Evolutionary conservation across 164 flowering plant species (phyloP).

Genomic region (Vitis riparia): DNA sequence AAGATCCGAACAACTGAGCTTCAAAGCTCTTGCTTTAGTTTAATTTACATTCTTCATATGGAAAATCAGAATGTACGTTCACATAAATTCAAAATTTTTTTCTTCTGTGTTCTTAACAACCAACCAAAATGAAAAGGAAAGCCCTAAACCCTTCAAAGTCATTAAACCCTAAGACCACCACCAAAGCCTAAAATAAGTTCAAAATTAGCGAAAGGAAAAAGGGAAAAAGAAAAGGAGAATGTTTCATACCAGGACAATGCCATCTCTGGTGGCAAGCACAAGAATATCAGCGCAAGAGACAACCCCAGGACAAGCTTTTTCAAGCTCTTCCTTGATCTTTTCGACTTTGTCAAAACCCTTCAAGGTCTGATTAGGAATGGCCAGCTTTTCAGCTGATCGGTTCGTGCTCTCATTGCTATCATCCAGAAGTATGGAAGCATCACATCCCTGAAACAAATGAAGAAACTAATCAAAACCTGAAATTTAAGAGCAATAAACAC

Average conservation of each 20-base stretch:
- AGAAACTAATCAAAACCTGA: neutral
- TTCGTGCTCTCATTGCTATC: slow-evolving; percentile 23
- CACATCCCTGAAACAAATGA: slow-evolving; percentile 36
- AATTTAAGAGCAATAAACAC: neutral
- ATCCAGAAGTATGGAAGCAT: slow-evolving; percentile 45
- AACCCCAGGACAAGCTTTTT: slow-evolving; percentile 41
- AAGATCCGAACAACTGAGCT: too few relatives aligned
- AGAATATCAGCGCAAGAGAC: slow-evolving; percentile 54
- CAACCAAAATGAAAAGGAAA: too few relatives aligned
- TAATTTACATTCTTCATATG: too few relatives aligned
- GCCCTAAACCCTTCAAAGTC: neutral
- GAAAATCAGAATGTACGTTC: too few relatives aligned
- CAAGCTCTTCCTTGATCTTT: slow-evolving; percentile 40
- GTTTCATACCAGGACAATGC: slow-evolving; percentile 33
- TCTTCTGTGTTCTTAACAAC: too few relatives aligned
- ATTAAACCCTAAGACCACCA: neutral
- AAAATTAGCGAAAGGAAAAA: neutral
- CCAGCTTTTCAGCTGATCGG: slow-evolving; percentile 28
- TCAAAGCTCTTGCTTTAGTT: too few relatives aligned
- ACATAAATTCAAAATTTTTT: too few relatives aligned
- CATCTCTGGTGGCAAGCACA: slow-evolving; percentile 46
- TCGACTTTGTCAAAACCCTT: slow-evolving; percentile 38
- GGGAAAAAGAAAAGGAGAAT: neutral
- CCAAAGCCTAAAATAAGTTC: neutral
- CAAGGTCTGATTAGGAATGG: slow-evolving; percentile 35